Evolutionary conservation across 805 yeast species (phyloP).

Genomic region (Myxozyma udenii): DNA sequence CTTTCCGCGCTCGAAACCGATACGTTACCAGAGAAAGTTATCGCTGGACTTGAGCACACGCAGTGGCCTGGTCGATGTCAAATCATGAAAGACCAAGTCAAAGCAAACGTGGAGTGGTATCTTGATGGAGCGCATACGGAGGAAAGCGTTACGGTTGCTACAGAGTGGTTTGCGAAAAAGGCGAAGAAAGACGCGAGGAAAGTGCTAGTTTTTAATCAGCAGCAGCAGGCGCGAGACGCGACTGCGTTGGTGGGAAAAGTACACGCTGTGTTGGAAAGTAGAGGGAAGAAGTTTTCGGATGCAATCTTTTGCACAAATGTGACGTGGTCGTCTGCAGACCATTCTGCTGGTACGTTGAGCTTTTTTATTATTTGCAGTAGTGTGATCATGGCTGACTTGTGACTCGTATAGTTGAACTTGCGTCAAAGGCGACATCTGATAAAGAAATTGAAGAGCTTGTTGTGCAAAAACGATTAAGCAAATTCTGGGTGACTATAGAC

Average conservation of each 20-base stretch:
- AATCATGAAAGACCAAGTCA: constrained; percentile 41
- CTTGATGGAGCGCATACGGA: constrained; percentile 95
- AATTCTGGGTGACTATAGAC: constrained; percentile 60
- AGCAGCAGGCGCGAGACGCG: constrained; percentile 69
- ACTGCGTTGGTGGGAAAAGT: constrained; percentile 57
- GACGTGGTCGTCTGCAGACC: constrained; percentile 81
- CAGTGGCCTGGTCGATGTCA: constrained; percentile 98
- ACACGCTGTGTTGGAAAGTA: constrained; percentile 42
- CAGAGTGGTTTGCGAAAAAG: constrained; percentile 62
- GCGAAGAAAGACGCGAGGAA: constrained; percentile 31
- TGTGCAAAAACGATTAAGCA: constrained; percentile 74
- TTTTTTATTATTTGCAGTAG: background rate
- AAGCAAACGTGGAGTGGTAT: constrained; percentile 60
- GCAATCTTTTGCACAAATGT: constrained; percentile 87
- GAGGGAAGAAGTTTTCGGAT: constrained; percentile 57
- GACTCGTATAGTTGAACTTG: constrained; percentile 54
- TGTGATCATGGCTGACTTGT: background rate
- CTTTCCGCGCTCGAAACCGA: background rate
- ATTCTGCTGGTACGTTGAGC: constrained; percentile 44
- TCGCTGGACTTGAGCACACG: constrained; percentile 60
- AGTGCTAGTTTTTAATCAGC: constrained; percentile 86
- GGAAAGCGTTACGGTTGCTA: constrained; percentile 81
- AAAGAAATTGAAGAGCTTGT: constrained; percentile 73
- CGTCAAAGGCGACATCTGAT: constrained; percentile 78
- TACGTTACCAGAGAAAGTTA: constrained; percentile 31